phyloP scores from a whole-genome alignment of 148 eudicot genomes.

The Linanthus parryae region DNA sequence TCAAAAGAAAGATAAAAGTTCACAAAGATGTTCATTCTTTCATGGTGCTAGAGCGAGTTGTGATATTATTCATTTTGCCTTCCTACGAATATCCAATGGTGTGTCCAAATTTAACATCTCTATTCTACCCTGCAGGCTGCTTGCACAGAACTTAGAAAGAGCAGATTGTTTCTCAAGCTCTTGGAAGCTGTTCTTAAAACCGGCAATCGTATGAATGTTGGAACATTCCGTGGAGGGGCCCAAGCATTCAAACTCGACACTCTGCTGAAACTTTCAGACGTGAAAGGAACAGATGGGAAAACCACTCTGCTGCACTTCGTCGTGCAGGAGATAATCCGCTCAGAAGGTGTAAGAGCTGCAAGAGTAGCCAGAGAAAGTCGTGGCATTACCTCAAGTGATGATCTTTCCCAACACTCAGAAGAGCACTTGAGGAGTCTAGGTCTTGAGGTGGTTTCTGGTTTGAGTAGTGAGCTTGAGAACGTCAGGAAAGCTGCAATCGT shows the following conservation, averaged over 20 bases:
- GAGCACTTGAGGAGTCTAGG: slow-evolving; percentile 58
- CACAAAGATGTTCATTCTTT: not conserved
- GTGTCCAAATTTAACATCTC: not conserved
- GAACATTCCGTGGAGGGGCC: slow-evolving; percentile 77
- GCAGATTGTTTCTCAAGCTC: slow-evolving; percentile 72
- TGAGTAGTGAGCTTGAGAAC: slow-evolving; percentile 57
- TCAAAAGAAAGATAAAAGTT: too few species aligned
- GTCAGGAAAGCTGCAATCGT: slow-evolving; percentile 66
- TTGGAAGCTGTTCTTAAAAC: slow-evolving; percentile 83
- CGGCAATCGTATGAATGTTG: slow-evolving; percentile 77
- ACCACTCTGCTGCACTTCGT: slow-evolving; percentile 78
- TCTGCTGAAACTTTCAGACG: slow-evolving; percentile 65
- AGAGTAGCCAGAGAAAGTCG: slow-evolving; percentile 40
- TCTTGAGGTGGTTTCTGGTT: slow-evolving; percentile 62
- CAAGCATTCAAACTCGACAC: slow-evolving; percentile 80
- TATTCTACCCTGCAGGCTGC: slow-evolving; percentile 40
- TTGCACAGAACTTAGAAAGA: slow-evolving; percentile 56
- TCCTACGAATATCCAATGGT: not conserved
- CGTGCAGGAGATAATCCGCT: slow-evolving; percentile 68
- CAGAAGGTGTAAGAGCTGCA: slow-evolving; percentile 71
- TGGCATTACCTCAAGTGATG: slow-evolving; percentile 31
- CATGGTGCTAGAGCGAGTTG: not conserved
- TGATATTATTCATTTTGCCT: not conserved
- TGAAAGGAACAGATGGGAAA: slow-evolving; percentile 72
- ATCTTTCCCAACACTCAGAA: slow-evolving; percentile 38